These are phyloP conservation scores for Closterium sp. DNA, from an alignment of 139 green algal genomes.

Conservation along the genomic window DNA sequence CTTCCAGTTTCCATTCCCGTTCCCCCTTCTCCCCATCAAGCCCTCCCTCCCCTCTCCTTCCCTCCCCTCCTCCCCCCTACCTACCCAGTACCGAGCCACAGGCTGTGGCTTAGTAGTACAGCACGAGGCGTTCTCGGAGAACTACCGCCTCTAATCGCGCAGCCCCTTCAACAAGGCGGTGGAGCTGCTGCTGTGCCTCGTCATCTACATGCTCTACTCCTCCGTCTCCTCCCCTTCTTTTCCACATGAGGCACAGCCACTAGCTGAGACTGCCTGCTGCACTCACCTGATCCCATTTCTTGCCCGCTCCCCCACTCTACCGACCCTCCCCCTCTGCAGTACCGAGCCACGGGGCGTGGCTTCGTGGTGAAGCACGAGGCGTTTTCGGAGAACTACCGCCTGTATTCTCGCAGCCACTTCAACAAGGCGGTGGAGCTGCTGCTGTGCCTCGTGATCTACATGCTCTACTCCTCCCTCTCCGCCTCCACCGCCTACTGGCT, in stretches of 20 bases:
- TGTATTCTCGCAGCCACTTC: conserved; percentile 51
- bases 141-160: conserved; percentile 50
- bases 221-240: background rate
- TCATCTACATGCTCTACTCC: background rate
- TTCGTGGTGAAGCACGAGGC: conserved; percentile 70
- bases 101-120: conserved; percentile 78
- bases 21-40: background rate
- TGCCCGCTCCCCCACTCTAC: background rate
- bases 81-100: conserved; percentile 71
- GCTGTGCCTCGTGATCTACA: conserved; percentile 23
- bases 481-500: conserved; percentile 15
- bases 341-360: conserved; percentile 78
- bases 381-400: conserved; percentile 44
- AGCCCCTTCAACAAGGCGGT: conserved; percentile 48
- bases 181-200: conserved; percentile 28
- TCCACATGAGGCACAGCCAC: background rate
- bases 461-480: conserved; percentile 1
- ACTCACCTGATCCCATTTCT: background rate
- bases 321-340: conserved; percentile 45
- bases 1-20: background rate
- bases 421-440: conserved; percentile 41
- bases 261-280: background rate
- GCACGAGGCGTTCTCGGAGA: conserved; percentile 51
- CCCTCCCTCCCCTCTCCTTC: background rate
- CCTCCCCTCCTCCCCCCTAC: background rate